A percentile compares a stretch with the other conserved stretches of the same genome.
Conservation (phyloP, 2,329 filamentous ascomycete species). For the Microcyclospora tardicrescens region DNA sequence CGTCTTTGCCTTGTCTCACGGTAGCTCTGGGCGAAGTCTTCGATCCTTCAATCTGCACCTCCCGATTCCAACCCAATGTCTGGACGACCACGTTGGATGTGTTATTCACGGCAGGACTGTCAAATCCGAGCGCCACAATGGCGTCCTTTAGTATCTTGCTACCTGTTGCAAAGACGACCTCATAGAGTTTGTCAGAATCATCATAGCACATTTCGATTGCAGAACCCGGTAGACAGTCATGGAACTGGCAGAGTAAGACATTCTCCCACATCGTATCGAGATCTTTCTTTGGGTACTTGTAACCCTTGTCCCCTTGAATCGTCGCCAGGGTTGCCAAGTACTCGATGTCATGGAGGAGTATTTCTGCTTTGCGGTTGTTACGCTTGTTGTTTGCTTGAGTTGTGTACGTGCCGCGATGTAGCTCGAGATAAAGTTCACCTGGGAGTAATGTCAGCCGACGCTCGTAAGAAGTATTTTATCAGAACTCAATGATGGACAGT, state of each 20-base stretch:
- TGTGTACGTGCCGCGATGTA: constrained; percentile 93
- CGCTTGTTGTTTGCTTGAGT: constrained; percentile 92
- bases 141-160: constrained; percentile 58
- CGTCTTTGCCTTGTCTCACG: constrained; percentile 7
- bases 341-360: constrained; percentile 76
- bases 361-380: constrained; percentile 79
- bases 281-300: constrained; percentile 87
- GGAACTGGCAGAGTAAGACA: constrained; percentile 87
- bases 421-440: constrained; percentile 82
- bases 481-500: no score
- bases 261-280: constrained; percentile 94
- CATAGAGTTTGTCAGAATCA: constrained; percentile 83
- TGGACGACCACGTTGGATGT: constrained; percentile 55
- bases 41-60: neutral
- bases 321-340: constrained; percentile 76
- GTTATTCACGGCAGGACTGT: constrained; percentile 28
- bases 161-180: constrained; percentile 65
- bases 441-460: no score
- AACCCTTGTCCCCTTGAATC: constrained; percentile 48
- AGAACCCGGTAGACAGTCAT: constrained; percentile 90
- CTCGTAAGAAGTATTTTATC: no score
- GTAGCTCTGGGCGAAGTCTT: neutral
- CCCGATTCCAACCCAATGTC: constrained; percentile 71
- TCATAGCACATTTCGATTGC: constrained; percentile 97
- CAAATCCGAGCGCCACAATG: constrained; percentile 52